Conservation (phyloP, 495 filamentous ascomycete species). For the Neurospora tetraspora region DNA sequence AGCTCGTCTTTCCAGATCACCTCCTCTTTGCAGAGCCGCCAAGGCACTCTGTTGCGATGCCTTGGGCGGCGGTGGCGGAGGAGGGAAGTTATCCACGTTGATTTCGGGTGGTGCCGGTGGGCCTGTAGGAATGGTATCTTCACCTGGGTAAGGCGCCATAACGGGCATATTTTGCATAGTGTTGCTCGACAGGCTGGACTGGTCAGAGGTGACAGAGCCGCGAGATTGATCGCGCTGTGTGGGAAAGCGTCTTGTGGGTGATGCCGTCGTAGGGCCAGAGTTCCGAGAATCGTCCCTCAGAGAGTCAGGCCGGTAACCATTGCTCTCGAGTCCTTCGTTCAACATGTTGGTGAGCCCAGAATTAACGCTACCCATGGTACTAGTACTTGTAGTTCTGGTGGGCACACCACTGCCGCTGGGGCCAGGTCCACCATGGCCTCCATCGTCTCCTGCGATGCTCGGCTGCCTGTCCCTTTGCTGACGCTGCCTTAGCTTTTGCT, state of each 20-base stretch:
- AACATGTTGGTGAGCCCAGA: conserved; percentile 55
- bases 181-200: conserved; percentile 54
- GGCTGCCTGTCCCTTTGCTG: conserved; percentile 57
- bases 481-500: conserved; percentile 77
- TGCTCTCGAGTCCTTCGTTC: conserved; percentile 45
- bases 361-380: conserved; percentile 50
- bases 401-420: conserved; percentile 10
- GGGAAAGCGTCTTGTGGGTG: conserved; percentile 30
- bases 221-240: conserved; percentile 36
- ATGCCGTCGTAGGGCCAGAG: conserved; percentile 18
- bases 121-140: conserved; percentile 37
- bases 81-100: conserved; percentile 47
- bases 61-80: conserved; percentile 65
- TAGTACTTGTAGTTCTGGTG: conserved; percentile 54
- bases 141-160: conserved; percentile 52
- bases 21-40: conserved; percentile 79
- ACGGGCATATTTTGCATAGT: conserved; percentile 61
- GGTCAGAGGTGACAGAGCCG: conserved; percentile 33
- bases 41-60: conserved; percentile 84
- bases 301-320: conserved; percentile 28
- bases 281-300: conserved; percentile 16
- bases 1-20: conserved; percentile 85
- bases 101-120: conserved; percentile 29
- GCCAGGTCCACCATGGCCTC: conserved; percentile 2
- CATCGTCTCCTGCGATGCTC: conserved; percentile 26